Conservation (phyloP, 1,284 basidiomycete genomes). For the Boletus hoseneyae region DNA sequence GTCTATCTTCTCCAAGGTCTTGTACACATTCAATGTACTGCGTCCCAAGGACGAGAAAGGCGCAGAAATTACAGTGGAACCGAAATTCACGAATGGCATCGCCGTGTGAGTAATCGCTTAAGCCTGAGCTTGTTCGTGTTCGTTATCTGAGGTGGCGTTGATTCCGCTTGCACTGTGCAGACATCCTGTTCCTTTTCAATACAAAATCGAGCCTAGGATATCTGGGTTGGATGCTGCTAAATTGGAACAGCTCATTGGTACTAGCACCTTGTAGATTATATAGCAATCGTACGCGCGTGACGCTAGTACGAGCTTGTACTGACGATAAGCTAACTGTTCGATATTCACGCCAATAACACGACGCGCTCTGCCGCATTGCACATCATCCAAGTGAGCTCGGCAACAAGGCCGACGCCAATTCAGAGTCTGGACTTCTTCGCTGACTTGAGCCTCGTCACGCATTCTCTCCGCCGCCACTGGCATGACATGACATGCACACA, state of each 20-base stretch:
- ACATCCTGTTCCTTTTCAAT: background rate
- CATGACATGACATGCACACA: too few species aligned
- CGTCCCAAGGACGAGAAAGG: background rate
- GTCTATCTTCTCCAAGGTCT: background rate
- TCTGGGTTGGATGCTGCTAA: background rate
- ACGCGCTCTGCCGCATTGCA: too few species aligned
- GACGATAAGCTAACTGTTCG: too few species aligned
- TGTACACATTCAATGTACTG: background rate
- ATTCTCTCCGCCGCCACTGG: too few species aligned
- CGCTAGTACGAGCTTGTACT: too few species aligned
- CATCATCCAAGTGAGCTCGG: too few species aligned
- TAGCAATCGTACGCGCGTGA: too few species aligned
- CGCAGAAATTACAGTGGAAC: background rate
- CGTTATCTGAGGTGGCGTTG: background rate
- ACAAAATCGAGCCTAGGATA: background rate
- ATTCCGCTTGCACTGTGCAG: background rate
- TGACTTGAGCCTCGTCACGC: too few species aligned
- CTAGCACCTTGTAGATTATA: background rate
- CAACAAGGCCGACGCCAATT: too few species aligned
- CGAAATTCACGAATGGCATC: background rate
- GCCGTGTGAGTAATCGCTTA: background rate
- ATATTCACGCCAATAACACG: too few species aligned
- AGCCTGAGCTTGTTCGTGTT: background rate
- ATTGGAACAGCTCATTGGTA: background rate
- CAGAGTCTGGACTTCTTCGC: too few species aligned